Base-by-base conservation (phyloP, 441 rosid species). In the Syzygium syzygioides region DNA sequence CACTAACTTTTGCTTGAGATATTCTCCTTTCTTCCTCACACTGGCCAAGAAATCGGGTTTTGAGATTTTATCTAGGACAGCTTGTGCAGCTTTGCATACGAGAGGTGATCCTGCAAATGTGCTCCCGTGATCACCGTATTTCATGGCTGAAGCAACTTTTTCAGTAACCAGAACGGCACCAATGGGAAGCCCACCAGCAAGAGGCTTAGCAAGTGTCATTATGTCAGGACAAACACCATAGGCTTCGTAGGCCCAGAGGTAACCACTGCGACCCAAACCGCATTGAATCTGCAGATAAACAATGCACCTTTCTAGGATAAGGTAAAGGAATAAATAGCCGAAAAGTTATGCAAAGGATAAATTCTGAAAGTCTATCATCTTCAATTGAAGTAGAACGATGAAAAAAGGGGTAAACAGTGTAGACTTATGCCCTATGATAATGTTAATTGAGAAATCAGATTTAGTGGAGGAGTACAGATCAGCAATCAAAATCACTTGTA, bases 171-270 rank as follows among this genome's bases (percentile, higher is more conserved):
- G 90, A 45, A 90, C 93, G 6, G 95, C 98, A 90, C 96, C 98
- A 25, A 96, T 94, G 4, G 98, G 99, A 85, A 96, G 92, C 79
- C 99, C 98, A 71, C 98, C 98, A 1, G 98, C 99, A 88, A 96
- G 97, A 53, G 98, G 98, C 89, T 95, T 97, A 59, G 99, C 97
- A 18, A 96, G 93, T 9, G 98, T 97, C 98, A 96, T 94, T 87
- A 95, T 94, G 87, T 97, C 98, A 26, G 98, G 98, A 86, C 90
- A 91, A 85, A 97, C 94, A 37, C 95, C 94, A 9, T 89, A 95
- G 60, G 93, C 92, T 90, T 96, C 98, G 23, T 97, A 94, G 9
- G 98, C 97, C 99, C 98, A 95, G 15, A 97, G 95, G 64, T 91
- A 90, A 85, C 98, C 98, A 7, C 95, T 95, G 87, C 98, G 90